Percentiles rank a stretch among this genome's conserved stretches.
Conservation (phyloP, 805 yeast species). For the Candida lessepsii region DNA sequence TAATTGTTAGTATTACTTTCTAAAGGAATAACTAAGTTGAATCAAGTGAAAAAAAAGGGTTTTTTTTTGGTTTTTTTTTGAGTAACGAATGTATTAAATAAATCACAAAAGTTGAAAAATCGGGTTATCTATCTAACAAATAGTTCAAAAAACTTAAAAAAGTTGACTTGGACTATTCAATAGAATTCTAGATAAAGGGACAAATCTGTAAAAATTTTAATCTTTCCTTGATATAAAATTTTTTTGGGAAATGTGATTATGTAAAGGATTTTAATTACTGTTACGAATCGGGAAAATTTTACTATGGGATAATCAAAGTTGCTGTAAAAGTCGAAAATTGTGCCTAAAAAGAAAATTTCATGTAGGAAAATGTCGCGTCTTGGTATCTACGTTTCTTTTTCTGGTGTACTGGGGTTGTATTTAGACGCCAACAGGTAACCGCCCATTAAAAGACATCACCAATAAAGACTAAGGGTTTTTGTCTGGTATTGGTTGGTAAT, state of each 20-base stretch:
- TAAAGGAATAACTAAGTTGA: too few relatives aligned
- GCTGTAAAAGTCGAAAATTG: constrained; percentile 6
- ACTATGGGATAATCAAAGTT: constrained; percentile 3
- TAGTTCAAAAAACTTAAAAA: background rate
- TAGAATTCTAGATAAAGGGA: background rate
- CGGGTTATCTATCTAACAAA: too few relatives aligned
- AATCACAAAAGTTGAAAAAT: too few relatives aligned
- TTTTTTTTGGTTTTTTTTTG: constrained; percentile 2
- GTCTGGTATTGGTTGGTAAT: too few relatives aligned
- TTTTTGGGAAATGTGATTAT: constrained; percentile 1
- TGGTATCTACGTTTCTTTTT: constrained; percentile 5
- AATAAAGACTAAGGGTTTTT: too few relatives aligned
- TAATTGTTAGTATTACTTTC: constrained; percentile 9
- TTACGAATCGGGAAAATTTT: constrained; percentile 7
- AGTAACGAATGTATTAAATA: background rate
- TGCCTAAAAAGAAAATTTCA: constrained; percentile 7
- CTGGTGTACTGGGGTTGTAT: background rate
- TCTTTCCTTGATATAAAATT: background rate
- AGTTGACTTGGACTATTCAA: background rate
- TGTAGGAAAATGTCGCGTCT: constrained; percentile 6
- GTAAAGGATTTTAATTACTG: constrained; percentile 2
- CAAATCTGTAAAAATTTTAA: background rate
- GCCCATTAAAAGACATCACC: too few relatives aligned
- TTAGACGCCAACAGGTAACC: background rate
- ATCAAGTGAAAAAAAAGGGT: too few relatives aligned